A percentile compares a stretch with the other conserved stretches of the same genome.
phyloP scores from a whole-genome alignment of 2,329 filamentous ascomycete species.

The Arachnopeziza araneosa region DNA sequence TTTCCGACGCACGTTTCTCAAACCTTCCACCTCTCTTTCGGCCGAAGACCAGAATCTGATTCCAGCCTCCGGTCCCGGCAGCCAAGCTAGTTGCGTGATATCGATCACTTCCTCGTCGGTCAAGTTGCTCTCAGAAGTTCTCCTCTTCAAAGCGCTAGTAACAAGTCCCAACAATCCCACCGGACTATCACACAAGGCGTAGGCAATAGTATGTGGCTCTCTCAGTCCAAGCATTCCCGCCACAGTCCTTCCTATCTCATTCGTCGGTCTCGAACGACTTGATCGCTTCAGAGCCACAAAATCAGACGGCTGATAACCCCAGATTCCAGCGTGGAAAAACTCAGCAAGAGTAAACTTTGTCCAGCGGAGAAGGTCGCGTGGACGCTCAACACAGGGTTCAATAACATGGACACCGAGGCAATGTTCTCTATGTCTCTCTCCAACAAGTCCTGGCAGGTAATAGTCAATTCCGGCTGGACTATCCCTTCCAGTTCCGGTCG shows the following conservation, averaged over 20 bases:
- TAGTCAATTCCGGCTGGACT: constrained; percentile 48
- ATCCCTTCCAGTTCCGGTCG: constrained; percentile 42
- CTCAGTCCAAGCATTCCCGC: constrained; percentile 18
- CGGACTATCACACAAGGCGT: constrained; percentile 58
- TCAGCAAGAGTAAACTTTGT: background rate
- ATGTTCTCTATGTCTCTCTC: constrained; percentile 40
- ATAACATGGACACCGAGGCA: constrained; percentile 58
- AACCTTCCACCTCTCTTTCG: constrained; percentile 13
- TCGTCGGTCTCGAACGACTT: constrained; percentile 1
- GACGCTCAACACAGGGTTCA: constrained; percentile 48
- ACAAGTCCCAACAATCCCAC: constrained; percentile 52
- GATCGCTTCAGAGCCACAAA: constrained; percentile 36
- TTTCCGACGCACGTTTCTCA: constrained; percentile 1
- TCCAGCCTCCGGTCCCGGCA: constrained; percentile 58
- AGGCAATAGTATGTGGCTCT: constrained; percentile 42
- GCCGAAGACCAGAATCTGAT: constrained; percentile 48
- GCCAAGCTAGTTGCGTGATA: constrained; percentile 57
- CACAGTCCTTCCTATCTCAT: constrained; percentile 6
- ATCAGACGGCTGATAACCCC: constrained; percentile 52
- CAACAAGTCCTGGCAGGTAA: constrained; percentile 43
- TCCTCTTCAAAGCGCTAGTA: constrained; percentile 40
- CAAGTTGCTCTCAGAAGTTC: constrained; percentile 38
- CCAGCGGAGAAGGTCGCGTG: constrained; percentile 29
- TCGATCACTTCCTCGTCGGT: constrained; percentile 51
- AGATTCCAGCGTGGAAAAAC: constrained; percentile 34